These are phyloP conservation scores for Sporothrix pseudoabietina DNA, from an alignment of 2,329 filamentous ascomycete genomes.

Conservation along the genomic window DNA sequence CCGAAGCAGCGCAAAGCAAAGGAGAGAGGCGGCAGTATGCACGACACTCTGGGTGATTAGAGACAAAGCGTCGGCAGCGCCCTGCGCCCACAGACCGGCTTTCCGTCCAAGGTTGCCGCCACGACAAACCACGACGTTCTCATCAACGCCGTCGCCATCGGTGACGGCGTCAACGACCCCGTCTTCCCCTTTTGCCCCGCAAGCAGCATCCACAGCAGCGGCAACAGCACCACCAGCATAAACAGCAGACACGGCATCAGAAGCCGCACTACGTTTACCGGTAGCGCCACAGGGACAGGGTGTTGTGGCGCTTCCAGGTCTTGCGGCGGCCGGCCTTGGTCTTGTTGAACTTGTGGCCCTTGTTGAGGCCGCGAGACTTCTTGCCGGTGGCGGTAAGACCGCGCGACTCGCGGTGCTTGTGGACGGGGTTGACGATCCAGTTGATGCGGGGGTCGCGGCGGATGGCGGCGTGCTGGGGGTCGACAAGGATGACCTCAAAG, in stretches of 20 bases:
- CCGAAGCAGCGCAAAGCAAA: neutral
- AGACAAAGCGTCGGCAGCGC: neutral
- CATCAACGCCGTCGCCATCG: constrained; percentile 31
- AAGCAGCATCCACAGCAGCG: constrained; percentile 8
- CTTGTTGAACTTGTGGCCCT: constrained; percentile 99
- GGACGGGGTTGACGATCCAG: constrained; percentile 99
- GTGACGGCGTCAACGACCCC: constrained; percentile 25
- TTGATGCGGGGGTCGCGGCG: constrained; percentile 98
- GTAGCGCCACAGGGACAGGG: constrained; percentile 98
- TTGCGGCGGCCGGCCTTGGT: constrained; percentile 95
- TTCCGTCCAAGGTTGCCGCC: constrained; percentile 24
- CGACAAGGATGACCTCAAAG: constrained; percentile 99
- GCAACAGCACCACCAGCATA: neutral
- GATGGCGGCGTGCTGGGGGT: constrained; percentile 99
- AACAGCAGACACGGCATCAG: neutral
- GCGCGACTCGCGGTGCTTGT: constrained; percentile 99
- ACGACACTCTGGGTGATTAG: neutral
- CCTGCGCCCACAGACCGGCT: constrained; percentile 6
- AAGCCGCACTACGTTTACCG: constrained; percentile 59
- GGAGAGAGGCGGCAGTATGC: neutral
- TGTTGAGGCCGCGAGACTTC: constrained; percentile 99
- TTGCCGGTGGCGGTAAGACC: constrained; percentile 98
- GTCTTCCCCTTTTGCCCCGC: neutral
- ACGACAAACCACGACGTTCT: constrained; percentile 30
- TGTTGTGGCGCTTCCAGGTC: constrained; percentile 99